A percentile compares a stretch with the other conserved stretches of the same genome.
Evolutionary conservation across 139 green algal genomes (phyloP).

Genomic region (Chlorella sp.): DNA sequence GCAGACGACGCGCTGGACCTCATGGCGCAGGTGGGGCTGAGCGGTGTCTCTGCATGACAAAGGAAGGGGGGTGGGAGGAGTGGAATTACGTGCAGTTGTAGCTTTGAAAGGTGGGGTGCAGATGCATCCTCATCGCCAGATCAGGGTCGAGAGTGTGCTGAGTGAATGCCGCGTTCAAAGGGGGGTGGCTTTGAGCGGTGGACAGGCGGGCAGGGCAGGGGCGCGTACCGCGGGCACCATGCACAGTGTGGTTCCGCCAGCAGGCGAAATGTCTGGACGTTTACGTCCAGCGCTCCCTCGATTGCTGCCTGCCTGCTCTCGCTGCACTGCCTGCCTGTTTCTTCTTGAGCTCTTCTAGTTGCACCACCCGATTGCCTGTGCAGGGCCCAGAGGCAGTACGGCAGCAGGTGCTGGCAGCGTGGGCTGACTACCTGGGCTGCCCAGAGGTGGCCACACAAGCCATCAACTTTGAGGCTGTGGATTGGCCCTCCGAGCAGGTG

Average conservation of each 20-base stretch:
- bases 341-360: too few species aligned
- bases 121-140: too few species aligned
- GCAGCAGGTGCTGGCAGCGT: not conserved
- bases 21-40: not conserved
- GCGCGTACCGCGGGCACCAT: too few species aligned
- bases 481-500: conserved; percentile 12
- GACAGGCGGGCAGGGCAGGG: too few species aligned
- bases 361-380: not conserved
- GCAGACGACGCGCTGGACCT: not conserved
- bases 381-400: conserved; percentile 2
- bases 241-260: too few species aligned
- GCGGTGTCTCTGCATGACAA: not conserved
- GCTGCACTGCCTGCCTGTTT: not conserved
- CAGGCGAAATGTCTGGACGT: too few species aligned
- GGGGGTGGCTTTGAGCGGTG: too few species aligned
- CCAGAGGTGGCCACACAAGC: conserved; percentile 10
- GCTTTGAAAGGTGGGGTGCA: too few species aligned
- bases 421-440: conserved; percentile 12
- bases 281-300: too few species aligned
- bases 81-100: too few species aligned
- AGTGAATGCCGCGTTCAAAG: too few species aligned
- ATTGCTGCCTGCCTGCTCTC: not conserved
- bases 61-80: not conserved
- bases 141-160: too few species aligned
- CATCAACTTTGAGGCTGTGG: conserved; percentile 1